These are phyloP conservation scores for Scutellaria minor DNA, from an alignment of 257 asterid species.

Conservation along the genomic window DNA sequence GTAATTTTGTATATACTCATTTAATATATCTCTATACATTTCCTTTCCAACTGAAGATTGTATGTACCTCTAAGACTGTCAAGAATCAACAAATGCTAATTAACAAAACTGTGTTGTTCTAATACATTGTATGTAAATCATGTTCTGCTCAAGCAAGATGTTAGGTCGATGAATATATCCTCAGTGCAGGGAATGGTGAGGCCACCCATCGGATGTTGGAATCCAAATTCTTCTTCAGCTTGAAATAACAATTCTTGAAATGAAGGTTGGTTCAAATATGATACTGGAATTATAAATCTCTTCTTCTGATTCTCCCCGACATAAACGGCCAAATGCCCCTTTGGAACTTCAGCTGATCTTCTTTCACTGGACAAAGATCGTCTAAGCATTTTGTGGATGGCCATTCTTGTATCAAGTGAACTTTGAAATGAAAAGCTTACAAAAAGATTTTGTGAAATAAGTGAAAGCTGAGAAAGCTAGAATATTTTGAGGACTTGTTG, in stretches of 20 bases:
- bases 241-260: slow-evolving; percentile 50
- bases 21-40: too few relatives aligned
- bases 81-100: too few relatives aligned
- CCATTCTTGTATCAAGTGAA: slow-evolving; percentile 7
- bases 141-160: slow-evolving; percentile 33
- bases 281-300: slow-evolving; percentile 29
- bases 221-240: slow-evolving; percentile 60
- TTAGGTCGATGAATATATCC: slow-evolving; percentile 44
- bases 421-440: neutral
- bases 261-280: slow-evolving; percentile 49
- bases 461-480: too few relatives aligned
- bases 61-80: too few relatives aligned
- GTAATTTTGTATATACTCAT: too few relatives aligned
- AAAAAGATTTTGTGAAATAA: neutral
- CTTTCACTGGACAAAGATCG: slow-evolving; percentile 8
- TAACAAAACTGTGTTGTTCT: neutral
- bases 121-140: neutral
- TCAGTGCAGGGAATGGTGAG: slow-evolving; percentile 58
- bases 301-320: slow-evolving; percentile 22
- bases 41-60: too few relatives aligned
- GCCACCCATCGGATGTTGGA: slow-evolving; percentile 63
- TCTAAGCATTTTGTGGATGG: slow-evolving; percentile 23
- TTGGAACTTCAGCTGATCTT: slow-evolving; percentile 29
- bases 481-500: too few relatives aligned
- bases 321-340: slow-evolving; percentile 31